Conservation (phyloP, 306 rosid species). For the Begonia peltatifolia region DNA sequence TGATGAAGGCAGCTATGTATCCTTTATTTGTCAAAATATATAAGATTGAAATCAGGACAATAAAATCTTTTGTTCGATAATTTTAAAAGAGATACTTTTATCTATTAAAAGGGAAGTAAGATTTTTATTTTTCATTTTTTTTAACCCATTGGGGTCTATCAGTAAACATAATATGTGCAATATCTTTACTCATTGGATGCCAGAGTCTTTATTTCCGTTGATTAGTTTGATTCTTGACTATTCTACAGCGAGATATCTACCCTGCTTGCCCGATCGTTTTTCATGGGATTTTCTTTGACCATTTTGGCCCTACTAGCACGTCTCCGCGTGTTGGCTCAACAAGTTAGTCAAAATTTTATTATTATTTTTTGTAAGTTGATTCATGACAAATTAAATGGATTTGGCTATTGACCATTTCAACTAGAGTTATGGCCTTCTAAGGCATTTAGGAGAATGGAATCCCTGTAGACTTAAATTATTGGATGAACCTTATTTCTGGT, state of each 20-base stretch:
- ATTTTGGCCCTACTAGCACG: conserved; percentile 74
- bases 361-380: neutral
- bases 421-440: neutral
- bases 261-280: conserved; percentile 66
- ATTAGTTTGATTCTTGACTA: conserved; percentile 35
- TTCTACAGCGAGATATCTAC: conserved; percentile 51
- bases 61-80: too few species aligned
- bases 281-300: conserved; percentile 56
- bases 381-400: neutral
- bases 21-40: conserved; percentile 19
- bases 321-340: conserved; percentile 71
- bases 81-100: too few species aligned
- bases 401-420: neutral
- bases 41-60: too few species aligned
- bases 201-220: conserved; percentile 4
- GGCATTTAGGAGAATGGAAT: neutral
- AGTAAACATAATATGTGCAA: too few species aligned
- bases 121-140: too few species aligned
- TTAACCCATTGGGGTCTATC: too few species aligned
- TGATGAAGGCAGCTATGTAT: conserved; percentile 81
- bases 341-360: conserved; percentile 27
- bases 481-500: neutral
- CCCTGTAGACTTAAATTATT: neutral
- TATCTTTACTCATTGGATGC: too few species aligned
- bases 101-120: too few species aligned